phyloP scores from a whole-genome alignment of 225 moss, liverwort and hornwort genomes.

The Marchantia polymorpha region DNA sequence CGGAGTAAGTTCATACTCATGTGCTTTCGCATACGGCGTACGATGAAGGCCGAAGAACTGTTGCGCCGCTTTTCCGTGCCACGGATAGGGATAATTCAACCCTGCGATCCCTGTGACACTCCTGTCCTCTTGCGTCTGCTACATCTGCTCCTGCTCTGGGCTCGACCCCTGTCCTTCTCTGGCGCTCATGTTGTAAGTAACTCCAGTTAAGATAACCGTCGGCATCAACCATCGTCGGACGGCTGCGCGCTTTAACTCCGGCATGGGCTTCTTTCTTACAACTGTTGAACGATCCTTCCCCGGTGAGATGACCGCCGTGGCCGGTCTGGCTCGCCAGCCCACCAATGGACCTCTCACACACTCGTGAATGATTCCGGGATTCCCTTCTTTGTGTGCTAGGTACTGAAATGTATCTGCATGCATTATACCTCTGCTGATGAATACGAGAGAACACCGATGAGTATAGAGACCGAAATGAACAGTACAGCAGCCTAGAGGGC shows the following conservation, averaged over 20 bases:
- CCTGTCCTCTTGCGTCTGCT: not conserved
- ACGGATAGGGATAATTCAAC: not conserved
- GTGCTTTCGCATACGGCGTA: not conserved
- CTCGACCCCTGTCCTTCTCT: not conserved
- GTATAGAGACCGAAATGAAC: no score
- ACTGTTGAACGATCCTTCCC: not conserved
- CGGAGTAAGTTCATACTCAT: not conserved
- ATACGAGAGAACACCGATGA: no score
- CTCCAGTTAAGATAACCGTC: not conserved
- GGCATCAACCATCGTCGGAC: not conserved
- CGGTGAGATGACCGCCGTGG: not conserved
- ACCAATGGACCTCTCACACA: not conserved
- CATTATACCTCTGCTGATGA: no score
- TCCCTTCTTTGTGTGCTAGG: not conserved
- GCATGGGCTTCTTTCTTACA: not conserved
- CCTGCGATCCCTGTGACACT: not conserved
- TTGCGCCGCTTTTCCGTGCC: conserved; percentile 10
- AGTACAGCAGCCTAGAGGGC: no score
- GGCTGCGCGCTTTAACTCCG: not conserved
- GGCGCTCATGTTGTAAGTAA: not conserved
- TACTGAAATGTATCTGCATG: not conserved
- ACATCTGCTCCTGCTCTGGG: not conserved
- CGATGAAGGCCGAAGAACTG: not conserved
- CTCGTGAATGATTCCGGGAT: not conserved
- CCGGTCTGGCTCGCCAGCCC: not conserved